Base-by-base conservation (phyloP, 2,329 filamentous ascomycete genomes). In the Claviceps humidiphila region DNA sequence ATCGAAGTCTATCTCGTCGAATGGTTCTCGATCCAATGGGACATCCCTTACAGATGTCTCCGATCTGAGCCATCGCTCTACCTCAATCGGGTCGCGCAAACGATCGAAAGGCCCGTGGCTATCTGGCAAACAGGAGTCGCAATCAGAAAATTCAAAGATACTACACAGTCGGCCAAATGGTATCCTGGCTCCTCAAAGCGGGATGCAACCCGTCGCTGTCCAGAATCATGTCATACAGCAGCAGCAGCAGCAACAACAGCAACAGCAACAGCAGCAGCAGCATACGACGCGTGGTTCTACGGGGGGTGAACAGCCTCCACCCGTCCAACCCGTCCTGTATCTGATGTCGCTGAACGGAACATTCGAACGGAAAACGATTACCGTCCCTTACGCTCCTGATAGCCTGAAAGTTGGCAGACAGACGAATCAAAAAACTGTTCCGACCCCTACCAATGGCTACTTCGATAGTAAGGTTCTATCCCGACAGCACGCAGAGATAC, bases 401-500 rank as follows among this genome's bases (percentile, higher is more conserved):
- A 85, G 87, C 42, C 75, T 98, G 49, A 84, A 89, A 57, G 95
- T 98, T 63, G 93, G 93, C 45, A 85, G 93, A 47, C 93, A 98
- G 69, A 98, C 93, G 20, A 98, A 98, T 68, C 87, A 89, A 58
- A 97, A 95, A 69, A 97, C 93, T 0, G 80, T 94, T 13, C 93
- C 93, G 0, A 95, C 90, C 0, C 83, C 89, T 0, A 72, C 84
- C 55, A 98, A 98, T 69, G 93, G 93, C 39, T 98, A 87, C 68
- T 98, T 98, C 63, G 93, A 98, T 67, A 97, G 91, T 50, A 98
- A 98, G 69, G 93, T 98, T 26, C 78, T 98, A 24, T 97, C 93
- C 41, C 80, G 93, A 61, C 89, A 96, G 65, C 93, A 98, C 67
- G 93, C 93, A 39, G 93, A 98, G 66, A 86, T 98, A 40, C 97